Evolutionary conservation across 441 rosid genomes (phyloP).

Genomic region (Arabidopsis lyrata): DNA sequence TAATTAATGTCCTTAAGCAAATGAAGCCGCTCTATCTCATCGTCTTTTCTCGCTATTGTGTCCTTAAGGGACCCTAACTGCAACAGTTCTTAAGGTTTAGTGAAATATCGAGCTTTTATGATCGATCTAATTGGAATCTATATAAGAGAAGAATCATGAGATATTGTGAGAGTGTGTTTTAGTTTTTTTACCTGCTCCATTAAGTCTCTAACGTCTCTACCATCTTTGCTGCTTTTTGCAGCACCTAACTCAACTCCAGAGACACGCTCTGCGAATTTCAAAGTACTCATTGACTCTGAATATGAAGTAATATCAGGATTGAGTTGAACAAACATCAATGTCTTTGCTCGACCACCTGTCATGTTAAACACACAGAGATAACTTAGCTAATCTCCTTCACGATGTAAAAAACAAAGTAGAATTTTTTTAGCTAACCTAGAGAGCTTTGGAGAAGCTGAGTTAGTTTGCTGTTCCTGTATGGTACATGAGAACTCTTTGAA

Average conservation of each 20-base stretch:
- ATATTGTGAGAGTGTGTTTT: conserved; percentile 2
- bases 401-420: conserved; percentile 7
- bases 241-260: conserved; percentile 79
- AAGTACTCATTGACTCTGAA: conserved; percentile 64
- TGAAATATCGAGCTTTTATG: conserved; percentile 50
- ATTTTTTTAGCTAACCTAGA: conserved; percentile 49
- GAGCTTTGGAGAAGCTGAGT: conserved; percentile 81
- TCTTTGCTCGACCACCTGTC: conserved; percentile 74
- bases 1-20: conserved; percentile 63
- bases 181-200: conserved; percentile 61
- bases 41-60: conserved; percentile 63
- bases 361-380: conserved; percentile 28
- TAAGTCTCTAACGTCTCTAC: conserved; percentile 67
- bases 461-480: conserved; percentile 81
- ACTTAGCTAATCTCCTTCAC: conserved; percentile 12
- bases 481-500: conserved; percentile 69
- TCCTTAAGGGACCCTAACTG: conserved; percentile 73
- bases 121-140: conserved; percentile 33
- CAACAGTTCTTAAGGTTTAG: conserved; percentile 45
- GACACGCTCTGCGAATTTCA: conserved; percentile 77
- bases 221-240: conserved; percentile 73
- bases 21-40: conserved; percentile 71
- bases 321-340: conserved; percentile 76
- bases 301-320: conserved; percentile 63
- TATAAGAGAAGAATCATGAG: conserved; percentile 25